Evolutionary conservation across 768 basidiomycete genomes (phyloP).

Genomic region (Mycena kentingensis): DNA sequence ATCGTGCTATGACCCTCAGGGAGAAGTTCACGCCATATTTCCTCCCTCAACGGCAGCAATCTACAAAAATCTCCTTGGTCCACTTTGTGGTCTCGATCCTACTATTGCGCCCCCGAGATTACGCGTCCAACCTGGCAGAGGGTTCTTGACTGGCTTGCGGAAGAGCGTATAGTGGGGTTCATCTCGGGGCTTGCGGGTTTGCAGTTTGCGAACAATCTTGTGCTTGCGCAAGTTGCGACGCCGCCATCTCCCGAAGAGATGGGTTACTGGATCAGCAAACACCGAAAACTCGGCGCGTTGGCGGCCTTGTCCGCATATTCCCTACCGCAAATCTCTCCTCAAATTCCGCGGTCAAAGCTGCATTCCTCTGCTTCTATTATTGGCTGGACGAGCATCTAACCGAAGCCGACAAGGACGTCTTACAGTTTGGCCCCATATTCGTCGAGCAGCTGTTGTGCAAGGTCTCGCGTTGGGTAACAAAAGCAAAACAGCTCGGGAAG

Average conservation of each 20-base stretch:
- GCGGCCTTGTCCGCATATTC: too few relatives aligned
- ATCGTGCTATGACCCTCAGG: not conserved
- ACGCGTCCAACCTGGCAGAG: slow-evolving; percentile 2
- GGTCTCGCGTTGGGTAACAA: slow-evolving; percentile 14
- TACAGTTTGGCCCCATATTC: slow-evolving; percentile 15
- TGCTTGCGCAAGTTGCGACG: slow-evolving; percentile 6
- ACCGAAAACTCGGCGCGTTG: slow-evolving; percentile 14
- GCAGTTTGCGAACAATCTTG: slow-evolving; percentile 22
- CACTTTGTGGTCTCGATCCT: slow-evolving; percentile 12
- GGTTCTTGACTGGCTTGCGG: slow-evolving; percentile 5
- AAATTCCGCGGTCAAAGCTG: slow-evolving; percentile 6
- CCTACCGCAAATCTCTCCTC: slow-evolving; percentile 4
- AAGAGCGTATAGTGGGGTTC: slow-evolving; percentile 1
- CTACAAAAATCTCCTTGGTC: slow-evolving; percentile 1
- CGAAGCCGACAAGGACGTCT: not conserved
- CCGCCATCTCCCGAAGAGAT: not conserved
- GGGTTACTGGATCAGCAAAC: slow-evolving; percentile 16
- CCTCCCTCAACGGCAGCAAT: not conserved
- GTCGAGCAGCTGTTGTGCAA: slow-evolving; percentile 24
- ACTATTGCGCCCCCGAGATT: too few relatives aligned
- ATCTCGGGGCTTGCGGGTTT: slow-evolving; percentile 13
- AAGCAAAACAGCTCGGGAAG: not conserved
- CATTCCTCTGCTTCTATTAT: slow-evolving; percentile 4
- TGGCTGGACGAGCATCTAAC: slow-evolving; percentile 10
- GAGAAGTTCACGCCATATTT: slow-evolving; percentile 13